Base-by-base conservation (phyloP, 2,329 filamentous ascomycete genomes). In the Diaporthe citri region DNA sequence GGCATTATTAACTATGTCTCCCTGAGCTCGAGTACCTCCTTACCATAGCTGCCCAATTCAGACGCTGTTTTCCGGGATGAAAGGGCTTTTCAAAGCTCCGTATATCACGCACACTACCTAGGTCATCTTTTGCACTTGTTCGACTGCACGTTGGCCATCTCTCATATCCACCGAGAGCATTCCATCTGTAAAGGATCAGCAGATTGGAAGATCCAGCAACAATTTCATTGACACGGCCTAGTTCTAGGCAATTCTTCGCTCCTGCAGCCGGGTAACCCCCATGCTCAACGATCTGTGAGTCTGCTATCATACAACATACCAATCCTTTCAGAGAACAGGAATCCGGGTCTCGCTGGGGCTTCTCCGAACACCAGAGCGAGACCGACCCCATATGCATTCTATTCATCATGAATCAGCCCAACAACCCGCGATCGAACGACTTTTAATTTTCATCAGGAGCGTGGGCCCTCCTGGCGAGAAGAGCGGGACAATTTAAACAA, bases 241-340 rank as follows among this genome's bases (percentile, higher is more conserved):
- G 6, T 41, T 22, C 31, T 52, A 51, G 46, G 46, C 64, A 67
- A 39, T 25, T 28, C 13, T 39, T 52, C 31, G 46, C 64, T 10
- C 22, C 15, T n/a, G 12, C n/a, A 25, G 41, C 17, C 22, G 2
- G 22, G 25, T 34, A 51, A 36, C 28, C 36, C 43, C 22, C n/a
- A 28, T 36, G 31, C 22, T 20, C 31, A 36, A 36, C 46, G 12
- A n/a, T 52, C 41, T n/a, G 31, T 39, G 28, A 60, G 28, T 36
- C 39, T n/a, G 41, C 28, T 72, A 52, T 62, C 28, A 39, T 62
- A 72, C 70, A 72, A 20, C 46, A 6, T 39, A 28, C 70, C 34
- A 36, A 22, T 12, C 56, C 31, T 8, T 60, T n/a, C 46, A 34
- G 17, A 62, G 20, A 46, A 57, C 22, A 34, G 28, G 34, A 62